Evolutionary conservation across 176 grass and related monocot genomes (phyloP), one percentile per base, ranked within the genome.

Genomic region (Musa troglodytarum): DNA sequence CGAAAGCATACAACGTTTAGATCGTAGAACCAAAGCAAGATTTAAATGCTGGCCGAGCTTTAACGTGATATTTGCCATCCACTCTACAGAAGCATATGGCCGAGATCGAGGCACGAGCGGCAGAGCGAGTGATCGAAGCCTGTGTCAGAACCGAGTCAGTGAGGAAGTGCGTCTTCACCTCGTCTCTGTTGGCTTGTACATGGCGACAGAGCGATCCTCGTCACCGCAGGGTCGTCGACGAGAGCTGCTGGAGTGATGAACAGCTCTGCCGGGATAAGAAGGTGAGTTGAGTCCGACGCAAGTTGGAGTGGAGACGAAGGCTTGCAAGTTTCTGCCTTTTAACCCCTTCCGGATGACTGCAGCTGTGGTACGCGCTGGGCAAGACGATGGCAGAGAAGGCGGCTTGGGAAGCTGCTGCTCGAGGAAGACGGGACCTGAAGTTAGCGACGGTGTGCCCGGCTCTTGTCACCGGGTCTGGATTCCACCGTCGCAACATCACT

Each of bases 191-290:
- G 15, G 83, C 94, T 10, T 98, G 95, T 24, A 76, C 89, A 13
- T 87, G 95, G 95, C 64, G 87, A 78, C 83, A 91, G 56, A 84
- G 79, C 49, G 78, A 86, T 53, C 73, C 82, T 64, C 81, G 85
- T 0, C 77, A 88, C 28, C 82, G 85, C 12, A 11, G 68, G 13
- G 75, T 86, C 65, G 75, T 99, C 17, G 90, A 99, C 3, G 95
- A 99, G 84, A 93, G 84, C 79, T 94, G 90, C 73, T 99, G 95
- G 90, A 99, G 95, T 69, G 95, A 99, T 17, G 95, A 99, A 76
- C 87, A 64, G 75, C 84, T 94, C 82, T 92, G 90, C 82, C 95
- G 88, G 19, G 86, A 99, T 16, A 94, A 94, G 17, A 99, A 99
- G 86, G 95, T 99, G 15, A 54, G 72, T 24, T 53, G 34, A 43